Evolutionary conservation across 352 stramenopile genomes (phyloP), one percentile per base, ranked within the genome.

Genomic region (Thalassiosira sp.): DNA sequence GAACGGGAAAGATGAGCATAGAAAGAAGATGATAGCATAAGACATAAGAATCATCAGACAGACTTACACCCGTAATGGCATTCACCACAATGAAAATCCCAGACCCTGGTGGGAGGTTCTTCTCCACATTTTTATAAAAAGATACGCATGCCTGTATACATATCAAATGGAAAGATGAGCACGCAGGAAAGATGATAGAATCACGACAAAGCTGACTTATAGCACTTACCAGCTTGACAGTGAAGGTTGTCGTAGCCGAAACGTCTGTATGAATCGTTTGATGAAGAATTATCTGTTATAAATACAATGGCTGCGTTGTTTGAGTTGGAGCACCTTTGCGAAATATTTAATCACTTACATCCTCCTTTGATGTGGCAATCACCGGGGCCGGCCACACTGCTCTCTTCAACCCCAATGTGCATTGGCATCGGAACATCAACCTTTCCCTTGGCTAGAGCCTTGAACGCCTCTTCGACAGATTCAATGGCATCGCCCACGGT

Each of bases 321-420:
- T n/a, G n/a, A n/a, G n/a, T n/a, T n/a, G n/a, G n/a, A n/a, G n/a
- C n/a, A n/a, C n/a, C n/a, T n/a, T n/a, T n/a, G n/a, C n/a, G n/a
- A n/a, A n/a, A n/a, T n/a, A 37, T 10, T 37, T 8, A 37, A 37
- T 37, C 40, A 68, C 59, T 68, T 35, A 68, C 93, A 95, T 56
- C 90, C 90, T 40, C 90, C 89, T 72, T 95, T 95, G 54, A 95
- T 94, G 74, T 95, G 90, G 80, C 90, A 95, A 78, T 95, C 90
- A 46, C 90, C 90, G 43, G 90, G 90, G n/a, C 90, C 90, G 59
- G 89, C 89, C 11, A 53, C 76, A 18, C 51, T 45, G 15, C 86
- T 87, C 76, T 95, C 86, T 33, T 94, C 70, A 56, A 95, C 92
- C 22, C 87, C 88, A 84, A 95, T 95, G 62, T 95, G 90, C 90